Conservation (phyloP, 2,329 filamentous ascomycete species). For the Fusarium illudens region DNA sequence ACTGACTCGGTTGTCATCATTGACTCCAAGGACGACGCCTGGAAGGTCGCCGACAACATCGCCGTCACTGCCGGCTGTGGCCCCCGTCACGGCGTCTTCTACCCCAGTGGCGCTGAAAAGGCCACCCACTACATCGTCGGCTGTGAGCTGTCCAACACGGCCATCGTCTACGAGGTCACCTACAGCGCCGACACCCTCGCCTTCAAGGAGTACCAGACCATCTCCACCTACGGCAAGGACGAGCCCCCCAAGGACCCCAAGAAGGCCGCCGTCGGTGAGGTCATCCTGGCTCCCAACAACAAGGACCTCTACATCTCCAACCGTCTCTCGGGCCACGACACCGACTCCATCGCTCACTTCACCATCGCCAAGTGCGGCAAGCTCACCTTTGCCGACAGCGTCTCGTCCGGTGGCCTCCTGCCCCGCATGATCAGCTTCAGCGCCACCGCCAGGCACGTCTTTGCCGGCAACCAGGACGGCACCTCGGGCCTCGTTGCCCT, state of each 20-base stretch:
- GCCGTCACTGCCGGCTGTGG: constrained; percentile 51
- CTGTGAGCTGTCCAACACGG: constrained; percentile 56
- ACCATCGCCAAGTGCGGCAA: constrained; percentile 43
- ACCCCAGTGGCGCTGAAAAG: constrained; percentile 44
- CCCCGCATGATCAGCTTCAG: constrained; percentile 59
- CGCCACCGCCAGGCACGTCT: constrained; percentile 50
- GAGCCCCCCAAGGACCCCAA: constrained; percentile 47
- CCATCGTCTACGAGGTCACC: constrained; percentile 53
- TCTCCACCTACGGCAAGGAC: constrained; percentile 53
- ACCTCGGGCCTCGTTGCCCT: constrained; percentile 52
- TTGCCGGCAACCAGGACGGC: constrained; percentile 59
- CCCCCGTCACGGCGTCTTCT: constrained; percentile 61
- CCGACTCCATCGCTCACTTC: constrained; percentile 60
- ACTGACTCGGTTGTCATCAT: constrained; percentile 58
- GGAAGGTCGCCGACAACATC: constrained; percentile 48
- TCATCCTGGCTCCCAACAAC: constrained; percentile 53
- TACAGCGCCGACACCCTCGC: constrained; percentile 49
- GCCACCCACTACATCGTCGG: constrained; percentile 58
- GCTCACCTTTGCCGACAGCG: constrained; percentile 47
- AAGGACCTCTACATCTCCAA: constrained; percentile 61
- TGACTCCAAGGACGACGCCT: constrained; percentile 54
- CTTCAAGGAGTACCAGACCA: constrained; percentile 49
- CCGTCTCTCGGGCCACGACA: constrained; percentile 55
- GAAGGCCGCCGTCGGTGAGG: constrained; percentile 55
- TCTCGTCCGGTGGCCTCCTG: constrained; percentile 47